These are phyloP conservation scores for Aciculosporium take DNA, from an alignment of 2,329 filamentous ascomycete genomes.

Conservation along the genomic window DNA sequence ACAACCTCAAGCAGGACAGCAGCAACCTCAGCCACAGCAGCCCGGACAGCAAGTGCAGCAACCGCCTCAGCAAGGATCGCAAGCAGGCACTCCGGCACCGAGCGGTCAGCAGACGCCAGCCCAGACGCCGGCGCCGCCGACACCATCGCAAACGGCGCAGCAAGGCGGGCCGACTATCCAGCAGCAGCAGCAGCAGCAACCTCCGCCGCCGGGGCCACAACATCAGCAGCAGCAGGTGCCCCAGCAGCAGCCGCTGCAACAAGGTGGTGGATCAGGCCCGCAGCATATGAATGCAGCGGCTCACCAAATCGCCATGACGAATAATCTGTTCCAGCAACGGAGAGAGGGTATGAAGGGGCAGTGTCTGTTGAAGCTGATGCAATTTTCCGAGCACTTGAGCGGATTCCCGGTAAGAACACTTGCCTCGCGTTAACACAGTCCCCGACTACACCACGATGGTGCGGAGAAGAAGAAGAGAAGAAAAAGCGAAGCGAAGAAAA, in stretches of 20 bases:
- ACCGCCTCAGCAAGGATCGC: slow-evolving; percentile 14
- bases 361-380: slow-evolving; percentile 44
- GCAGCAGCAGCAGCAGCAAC: slow-evolving; percentile 20
- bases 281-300: slow-evolving; percentile 19
- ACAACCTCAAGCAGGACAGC: slow-evolving; percentile 17
- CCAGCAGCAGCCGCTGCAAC: slow-evolving; percentile 5
- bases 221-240: not conserved
- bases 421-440: too few relatives aligned
- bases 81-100: slow-evolving; percentile 6
- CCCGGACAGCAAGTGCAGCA: slow-evolving; percentile 33
- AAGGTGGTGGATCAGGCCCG: slow-evolving; percentile 8
- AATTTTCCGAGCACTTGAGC: slow-evolving; percentile 49
- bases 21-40: slow-evolving; percentile 27
- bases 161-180: slow-evolving; percentile 18
- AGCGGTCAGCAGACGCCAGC: slow-evolving; percentile 26
- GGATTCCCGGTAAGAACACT: slow-evolving; percentile 41
- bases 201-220: slow-evolving; percentile 10
- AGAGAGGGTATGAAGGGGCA: slow-evolving; percentile 39
- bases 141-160: slow-evolving; percentile 5
- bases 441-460: too few relatives aligned
- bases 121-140: slow-evolving; percentile 23
- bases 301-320: slow-evolving; percentile 23
- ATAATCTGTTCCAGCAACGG: slow-evolving; percentile 27
- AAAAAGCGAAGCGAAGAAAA: too few relatives aligned
- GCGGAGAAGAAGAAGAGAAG: too few relatives aligned